A percentile compares a stretch with the other conserved stretches of the same genome.
These are phyloP conservation scores for Suhomyces prunicola DNA, from an alignment of 805 yeast species.

Conservation along the genomic window DNA sequence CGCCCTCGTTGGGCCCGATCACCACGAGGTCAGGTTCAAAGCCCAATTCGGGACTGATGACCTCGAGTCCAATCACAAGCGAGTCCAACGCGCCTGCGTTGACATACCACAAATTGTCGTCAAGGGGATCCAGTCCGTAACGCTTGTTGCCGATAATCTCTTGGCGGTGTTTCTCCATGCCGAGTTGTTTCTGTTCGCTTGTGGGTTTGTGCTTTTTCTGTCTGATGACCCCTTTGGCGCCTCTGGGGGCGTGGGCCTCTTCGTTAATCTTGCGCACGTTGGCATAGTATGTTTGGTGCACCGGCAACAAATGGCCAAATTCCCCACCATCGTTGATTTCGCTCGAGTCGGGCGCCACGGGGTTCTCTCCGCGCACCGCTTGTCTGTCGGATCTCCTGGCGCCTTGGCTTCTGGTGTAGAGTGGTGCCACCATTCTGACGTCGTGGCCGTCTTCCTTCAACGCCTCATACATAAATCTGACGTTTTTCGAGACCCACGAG, in stretches of 20 bases:
- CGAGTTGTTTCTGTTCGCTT: conserved; percentile 13
- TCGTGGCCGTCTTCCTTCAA: conserved; percentile 27
- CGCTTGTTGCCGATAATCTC: conserved; percentile 3
- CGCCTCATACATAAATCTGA: conserved; percentile 24
- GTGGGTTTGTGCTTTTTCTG: conserved; percentile 9
- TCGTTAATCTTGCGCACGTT: conserved; percentile 13
- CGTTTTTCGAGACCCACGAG: conserved; percentile 37
- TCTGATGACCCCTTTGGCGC: conserved; percentile 14
- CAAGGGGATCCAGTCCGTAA: conserved; percentile 36
- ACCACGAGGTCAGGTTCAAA: conserved; percentile 32
- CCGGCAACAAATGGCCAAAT: conserved; percentile 30
- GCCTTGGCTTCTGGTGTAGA: conserved; percentile 14
- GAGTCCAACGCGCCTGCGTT: conserved; percentile 25
- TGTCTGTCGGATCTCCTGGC: not conserved
- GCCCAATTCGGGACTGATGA: conserved; percentile 22
- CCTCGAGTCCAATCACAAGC: conserved; percentile 23
- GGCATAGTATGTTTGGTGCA: conserved; percentile 27
- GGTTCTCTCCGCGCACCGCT: not conserved
- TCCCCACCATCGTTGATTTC: conserved; percentile 28
- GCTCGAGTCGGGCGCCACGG: conserved; percentile 1
- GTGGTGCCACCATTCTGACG: conserved; percentile 32
- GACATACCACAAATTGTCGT: conserved; percentile 32
- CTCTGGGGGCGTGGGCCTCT: conserved; percentile 6
- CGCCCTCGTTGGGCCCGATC: conserved; percentile 34
- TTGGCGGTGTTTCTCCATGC: conserved; percentile 1